Evolutionary conservation across 208 protist genomes (phyloP), one percentile per base, ranked within the genome.

Genomic region (Zelonia costaricensis): DNA sequence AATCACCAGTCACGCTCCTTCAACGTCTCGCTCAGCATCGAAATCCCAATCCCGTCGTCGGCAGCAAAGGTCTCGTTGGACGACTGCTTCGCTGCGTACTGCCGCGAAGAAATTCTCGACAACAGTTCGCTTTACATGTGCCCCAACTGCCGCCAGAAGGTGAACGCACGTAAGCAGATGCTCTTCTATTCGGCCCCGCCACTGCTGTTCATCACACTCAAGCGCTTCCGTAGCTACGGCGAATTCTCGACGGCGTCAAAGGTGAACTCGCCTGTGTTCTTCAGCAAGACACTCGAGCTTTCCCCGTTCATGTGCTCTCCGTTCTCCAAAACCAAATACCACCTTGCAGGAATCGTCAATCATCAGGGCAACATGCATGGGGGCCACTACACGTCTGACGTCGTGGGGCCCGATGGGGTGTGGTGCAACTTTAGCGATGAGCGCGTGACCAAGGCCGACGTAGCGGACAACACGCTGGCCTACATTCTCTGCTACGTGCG

Each of bases 361-460:
- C 94, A 98, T 49, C 69, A 84, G 56, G 94, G 94, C 18, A 91
- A 90, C 62, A 86, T 94, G 64, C 76, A 91, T 54, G 94, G 94
- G 5, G 94, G 94, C 16, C 94, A 98, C 59, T 98, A 98, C 53
- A 98, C 94, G 15, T 76, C 89, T 9, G 78, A 93, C 54, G 80
- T 62, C 45, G 30, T 76, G 45, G 77, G 75, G 16, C 25, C 40
- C 20, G 76, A 94, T 79, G 71, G 73, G 42, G 55, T 69, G n/a
- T 97, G 94, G 92, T 82, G 69, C 61, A 75, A 87, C 56, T 91
- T 85, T 51, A 94, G 88, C 58, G 94, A 97, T 63, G 84, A 92
- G 51, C 48, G 47, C 15, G 79, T 94, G n/a, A 64, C 27, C 18
- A 25, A 60, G 20, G 70, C 69, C 8, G 62, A 62, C 0, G 9